phyloP scores from a whole-genome alignment of 805 yeast genomes.

The Pichia paraexigua region DNA sequence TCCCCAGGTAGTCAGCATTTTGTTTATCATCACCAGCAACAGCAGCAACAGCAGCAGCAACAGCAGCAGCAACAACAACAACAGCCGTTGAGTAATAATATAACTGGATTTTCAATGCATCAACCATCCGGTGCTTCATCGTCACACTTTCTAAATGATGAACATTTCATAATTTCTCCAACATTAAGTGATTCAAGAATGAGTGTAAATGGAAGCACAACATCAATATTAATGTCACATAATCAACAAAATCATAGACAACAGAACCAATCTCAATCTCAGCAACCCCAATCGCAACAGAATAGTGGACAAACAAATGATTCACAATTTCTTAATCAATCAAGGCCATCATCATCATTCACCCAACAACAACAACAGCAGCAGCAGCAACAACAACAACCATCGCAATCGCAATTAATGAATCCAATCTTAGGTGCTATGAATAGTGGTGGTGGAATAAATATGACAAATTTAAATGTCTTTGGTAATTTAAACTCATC shows the following conservation, averaged over 20 bases:
- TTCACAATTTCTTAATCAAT: neutral
- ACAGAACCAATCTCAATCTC: neutral
- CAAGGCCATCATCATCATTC: neutral
- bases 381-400: neutral
- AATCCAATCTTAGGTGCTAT: slow-evolving; percentile 8
- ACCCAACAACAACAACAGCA: neutral
- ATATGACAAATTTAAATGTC: neutral
- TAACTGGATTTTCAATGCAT: slow-evolving; percentile 4
- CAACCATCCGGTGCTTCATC: neutral
- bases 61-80: neutral
- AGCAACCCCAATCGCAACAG: neutral
- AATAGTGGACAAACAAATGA: neutral
- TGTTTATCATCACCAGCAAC: neutral
- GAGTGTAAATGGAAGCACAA: slow-evolving; percentile 1
- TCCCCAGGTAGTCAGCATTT: slow-evolving; percentile 2
- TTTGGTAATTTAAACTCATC: neutral
- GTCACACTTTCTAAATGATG: neutral
- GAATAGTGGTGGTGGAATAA: neutral
- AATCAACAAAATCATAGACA: neutral
- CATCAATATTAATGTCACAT: slow-evolving; percentile 1
- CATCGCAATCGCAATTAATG: neutral
- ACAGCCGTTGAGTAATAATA: slow-evolving; percentile 1
- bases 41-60: neutral
- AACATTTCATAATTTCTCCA: neutral
- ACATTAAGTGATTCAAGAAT: slow-evolving; percentile 4